Percentiles rank a stretch among this genome's conserved stretches.
These are phyloP conservation scores for Leccinum subspadiceum DNA, from an alignment of 1,284 basidiomycete genomes.

Conservation along the genomic window DNA sequence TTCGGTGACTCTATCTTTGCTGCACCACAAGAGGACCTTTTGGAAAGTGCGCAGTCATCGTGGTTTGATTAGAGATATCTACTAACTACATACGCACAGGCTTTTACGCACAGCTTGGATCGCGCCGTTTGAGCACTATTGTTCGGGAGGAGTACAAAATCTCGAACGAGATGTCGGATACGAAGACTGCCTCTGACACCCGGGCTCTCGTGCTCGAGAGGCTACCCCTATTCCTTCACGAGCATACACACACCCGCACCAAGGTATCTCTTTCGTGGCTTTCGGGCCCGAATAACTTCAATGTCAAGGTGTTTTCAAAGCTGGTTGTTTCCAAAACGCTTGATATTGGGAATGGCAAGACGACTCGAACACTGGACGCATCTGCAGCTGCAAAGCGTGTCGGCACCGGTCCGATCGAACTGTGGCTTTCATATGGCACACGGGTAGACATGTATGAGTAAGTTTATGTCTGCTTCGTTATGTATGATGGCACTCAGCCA, in stretches of 20 bases:
- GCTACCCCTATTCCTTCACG: slow-evolving; percentile 89
- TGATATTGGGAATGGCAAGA: slow-evolving; percentile 46
- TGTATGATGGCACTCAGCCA: neutral
- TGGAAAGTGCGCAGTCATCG: slow-evolving; percentile 56
- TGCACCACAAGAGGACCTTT: slow-evolving; percentile 88
- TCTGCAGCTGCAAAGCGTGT: slow-evolving; percentile 72
- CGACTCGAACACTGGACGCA: slow-evolving; percentile 59
- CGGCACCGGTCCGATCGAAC: slow-evolving; percentile 61
- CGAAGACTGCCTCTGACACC: slow-evolving; percentile 49
- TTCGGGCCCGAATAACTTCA: slow-evolving; percentile 66
- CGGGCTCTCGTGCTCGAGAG: slow-evolving; percentile 79
- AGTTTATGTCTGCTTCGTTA: slow-evolving; percentile 32
- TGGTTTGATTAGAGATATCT: neutral
- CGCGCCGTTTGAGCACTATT: slow-evolving; percentile 66
- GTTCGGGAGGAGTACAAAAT: slow-evolving; percentile 77
- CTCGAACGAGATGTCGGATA: slow-evolving; percentile 49
- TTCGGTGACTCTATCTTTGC: slow-evolving; percentile 78
- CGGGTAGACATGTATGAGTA: slow-evolving; percentile 93
- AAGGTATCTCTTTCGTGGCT: slow-evolving; percentile 76
- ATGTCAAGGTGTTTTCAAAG: slow-evolving; percentile 66
- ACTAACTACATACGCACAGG: slow-evolving; percentile 35
- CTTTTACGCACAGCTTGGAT: slow-evolving; percentile 68
- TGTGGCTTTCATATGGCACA: slow-evolving; percentile 75
- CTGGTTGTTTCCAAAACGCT: slow-evolving; percentile 62
- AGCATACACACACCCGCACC: slow-evolving; percentile 74